Conservation (phyloP, 768 basidiomycete genomes). For the Dentipellis fragilis region DNA sequence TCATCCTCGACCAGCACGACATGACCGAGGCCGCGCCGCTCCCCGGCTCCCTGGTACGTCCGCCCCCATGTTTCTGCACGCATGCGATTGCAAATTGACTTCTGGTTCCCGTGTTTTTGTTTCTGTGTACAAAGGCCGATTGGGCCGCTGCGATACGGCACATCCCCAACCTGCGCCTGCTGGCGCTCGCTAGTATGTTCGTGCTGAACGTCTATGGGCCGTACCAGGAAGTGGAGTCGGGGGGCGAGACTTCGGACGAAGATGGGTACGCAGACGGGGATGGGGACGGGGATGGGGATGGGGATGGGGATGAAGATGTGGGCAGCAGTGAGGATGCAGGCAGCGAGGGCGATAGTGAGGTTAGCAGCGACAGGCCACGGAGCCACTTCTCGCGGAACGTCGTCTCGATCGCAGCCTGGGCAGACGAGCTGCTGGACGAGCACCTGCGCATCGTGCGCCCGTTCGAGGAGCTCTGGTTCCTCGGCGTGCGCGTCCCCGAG, state of each 20-base stretch:
- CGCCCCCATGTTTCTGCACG: not conserved
- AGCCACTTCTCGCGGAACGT: slow-evolving; percentile 24
- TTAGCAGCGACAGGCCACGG: slow-evolving; percentile 57
- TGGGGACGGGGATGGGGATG: not conserved
- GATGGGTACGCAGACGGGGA: not conserved
- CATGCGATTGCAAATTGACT: not conserved
- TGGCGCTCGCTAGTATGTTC: not conserved
- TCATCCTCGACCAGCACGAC: not conserved
- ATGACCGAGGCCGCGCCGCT: not conserved
- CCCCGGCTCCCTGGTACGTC: not conserved
- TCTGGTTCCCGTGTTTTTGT: too few relatives aligned
- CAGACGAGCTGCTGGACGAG: slow-evolving; percentile 10
- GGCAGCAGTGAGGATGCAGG: not conserved
- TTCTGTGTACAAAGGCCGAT: not conserved
- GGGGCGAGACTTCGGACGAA: not conserved
- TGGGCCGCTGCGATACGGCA: not conserved
- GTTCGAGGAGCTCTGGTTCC: slow-evolving; percentile 11
- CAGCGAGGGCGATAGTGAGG: slow-evolving; percentile 45
- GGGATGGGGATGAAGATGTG: not conserved
- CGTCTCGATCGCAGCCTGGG: slow-evolving; percentile 5
- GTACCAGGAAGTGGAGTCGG: not conserved
- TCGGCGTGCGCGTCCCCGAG: not conserved
- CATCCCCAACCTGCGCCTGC: not conserved
- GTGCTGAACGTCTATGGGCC: not conserved
- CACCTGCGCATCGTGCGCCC: slow-evolving; percentile 6